Evolutionary conservation across 768 basidiomycete genomes (phyloP).

Genomic region (Holtermanniella nyarrowii): DNA sequence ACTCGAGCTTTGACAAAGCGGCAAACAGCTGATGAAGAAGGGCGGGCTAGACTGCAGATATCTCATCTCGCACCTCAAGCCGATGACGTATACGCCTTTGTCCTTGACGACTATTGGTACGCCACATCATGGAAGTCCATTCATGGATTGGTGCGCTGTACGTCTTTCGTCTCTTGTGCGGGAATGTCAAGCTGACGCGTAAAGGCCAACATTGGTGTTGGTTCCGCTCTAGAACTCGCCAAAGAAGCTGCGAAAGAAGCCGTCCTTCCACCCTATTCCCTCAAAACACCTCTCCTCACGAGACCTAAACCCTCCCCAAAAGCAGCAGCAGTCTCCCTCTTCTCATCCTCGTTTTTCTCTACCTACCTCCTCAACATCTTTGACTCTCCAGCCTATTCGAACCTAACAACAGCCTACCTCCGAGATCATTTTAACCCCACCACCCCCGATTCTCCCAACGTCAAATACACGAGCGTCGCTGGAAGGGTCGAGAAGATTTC

Average conservation of each 20-base stretch:
- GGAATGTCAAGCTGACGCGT: too few relatives aligned
- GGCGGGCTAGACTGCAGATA: conserved; percentile 92
- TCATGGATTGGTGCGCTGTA: conserved; percentile 99
- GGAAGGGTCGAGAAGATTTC: conserved; percentile 52
- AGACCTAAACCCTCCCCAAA: conserved; percentile 18
- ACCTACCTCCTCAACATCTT: conserved; percentile 72
- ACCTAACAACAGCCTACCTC: conserved; percentile 75
- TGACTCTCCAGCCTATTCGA: conserved; percentile 93
- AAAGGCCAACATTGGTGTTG: conserved; percentile 90
- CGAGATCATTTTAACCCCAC: conserved; percentile 39
- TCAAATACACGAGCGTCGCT: conserved; percentile 87
- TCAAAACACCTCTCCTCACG: conserved; percentile 44
- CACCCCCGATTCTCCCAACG: conserved; percentile 60
- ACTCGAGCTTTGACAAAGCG: conserved; percentile 25
- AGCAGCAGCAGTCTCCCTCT: conserved; percentile 24
- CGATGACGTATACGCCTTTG: conserved; percentile 69
- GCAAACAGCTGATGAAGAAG: conserved; percentile 14
- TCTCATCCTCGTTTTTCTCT: conserved; percentile 68
- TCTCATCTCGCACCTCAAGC: conserved; percentile 74
- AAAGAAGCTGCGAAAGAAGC: conserved; percentile 29
- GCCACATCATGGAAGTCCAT: conserved; percentile 90
- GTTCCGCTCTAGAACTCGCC: conserved; percentile 40
- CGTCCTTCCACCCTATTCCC: conserved; percentile 41
- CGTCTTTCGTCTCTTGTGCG: conserved; percentile 50
- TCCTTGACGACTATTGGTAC: conserved; percentile 84